Evolutionary conservation across 805 yeast genomes (phyloP).

Genomic region (Tetrapisispora iriomotensis): DNA sequence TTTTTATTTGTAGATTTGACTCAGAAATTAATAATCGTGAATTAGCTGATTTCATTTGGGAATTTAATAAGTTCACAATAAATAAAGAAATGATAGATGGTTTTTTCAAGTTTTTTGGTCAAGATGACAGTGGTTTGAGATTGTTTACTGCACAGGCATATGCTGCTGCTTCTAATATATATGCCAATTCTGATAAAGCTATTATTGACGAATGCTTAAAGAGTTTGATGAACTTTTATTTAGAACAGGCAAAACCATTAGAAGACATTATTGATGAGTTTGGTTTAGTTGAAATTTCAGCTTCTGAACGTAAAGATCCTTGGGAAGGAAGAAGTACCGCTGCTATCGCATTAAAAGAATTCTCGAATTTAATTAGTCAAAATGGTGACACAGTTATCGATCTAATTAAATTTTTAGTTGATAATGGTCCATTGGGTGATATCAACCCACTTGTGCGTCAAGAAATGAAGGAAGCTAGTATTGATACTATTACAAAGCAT

Average conservation of each 20-base stretch:
- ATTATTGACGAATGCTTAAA: conserved; percentile 30
- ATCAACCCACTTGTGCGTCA: conserved; percentile 61
- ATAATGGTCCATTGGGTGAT: conserved; percentile 64
- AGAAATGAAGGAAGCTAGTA: conserved; percentile 85
- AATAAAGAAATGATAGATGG: conserved; percentile 30
- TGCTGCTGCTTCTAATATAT: conserved; percentile 45
- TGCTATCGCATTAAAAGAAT: conserved; percentile 53
- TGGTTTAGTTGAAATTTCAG: conserved; percentile 62
- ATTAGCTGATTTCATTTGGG: conserved; percentile 76
- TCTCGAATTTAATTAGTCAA: conserved; percentile 39
- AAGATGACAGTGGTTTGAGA: conserved; percentile 57
- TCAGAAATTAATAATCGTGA: conserved; percentile 52
- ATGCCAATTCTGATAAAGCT: conserved; percentile 19
- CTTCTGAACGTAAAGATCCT: conserved; percentile 53
- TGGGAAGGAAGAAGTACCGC: conserved; percentile 84
- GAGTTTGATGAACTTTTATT: conserved; percentile 46
- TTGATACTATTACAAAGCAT: conserved; percentile 52
- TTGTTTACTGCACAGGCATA: conserved; percentile 59
- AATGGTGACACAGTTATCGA: conserved; percentile 35
- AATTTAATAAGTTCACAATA: conserved; percentile 48
- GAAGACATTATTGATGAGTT: conserved; percentile 68
- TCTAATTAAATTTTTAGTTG: conserved; percentile 54
- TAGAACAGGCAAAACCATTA: conserved; percentile 57
- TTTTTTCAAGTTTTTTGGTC: conserved; percentile 44
- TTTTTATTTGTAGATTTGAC: conserved; percentile 74